Conservation (phyloP, 2,329 filamentous ascomycete species). For the Geosmithia flava region DNA sequence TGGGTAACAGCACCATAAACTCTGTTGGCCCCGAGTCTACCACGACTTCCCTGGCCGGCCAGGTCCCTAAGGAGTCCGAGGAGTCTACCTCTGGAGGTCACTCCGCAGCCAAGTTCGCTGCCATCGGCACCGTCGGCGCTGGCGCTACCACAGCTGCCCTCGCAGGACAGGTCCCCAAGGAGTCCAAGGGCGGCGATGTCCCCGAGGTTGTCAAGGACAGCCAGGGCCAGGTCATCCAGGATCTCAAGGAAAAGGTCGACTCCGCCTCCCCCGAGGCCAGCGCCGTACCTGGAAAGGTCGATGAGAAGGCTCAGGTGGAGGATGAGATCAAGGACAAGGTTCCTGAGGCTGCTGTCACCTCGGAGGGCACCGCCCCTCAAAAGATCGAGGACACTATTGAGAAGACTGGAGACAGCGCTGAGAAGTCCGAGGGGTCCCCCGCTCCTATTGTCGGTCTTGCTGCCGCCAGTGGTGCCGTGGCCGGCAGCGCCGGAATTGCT, state of each 20-base stretch:
- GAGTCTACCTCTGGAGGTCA: background rate
- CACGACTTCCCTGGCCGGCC: constrained; percentile 55
- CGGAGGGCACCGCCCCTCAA: constrained; percentile 37
- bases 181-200: constrained; percentile 42
- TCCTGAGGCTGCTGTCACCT: constrained; percentile 43
- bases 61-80: constrained; percentile 47
- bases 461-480: background rate
- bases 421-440: background rate
- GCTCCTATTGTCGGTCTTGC: background rate
- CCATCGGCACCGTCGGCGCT: constrained; percentile 8
- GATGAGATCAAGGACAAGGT: constrained; percentile 58
- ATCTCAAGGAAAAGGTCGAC: constrained; percentile 19
- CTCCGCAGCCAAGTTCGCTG: constrained; percentile 4
- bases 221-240: constrained; percentile 37
- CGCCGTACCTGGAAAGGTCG: constrained; percentile 49
- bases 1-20: constrained; percentile 30
- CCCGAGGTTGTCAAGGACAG: constrained; percentile 55
- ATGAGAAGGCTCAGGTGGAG: constrained; percentile 61
- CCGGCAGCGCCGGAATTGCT: background rate
- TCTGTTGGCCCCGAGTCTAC: constrained; percentile 45
- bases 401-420: background rate
- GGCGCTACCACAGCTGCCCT: constrained; percentile 6
- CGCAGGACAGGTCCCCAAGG: constrained; percentile 23
- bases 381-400: too few relatives aligned
- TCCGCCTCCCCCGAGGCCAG: constrained; percentile 55